Evolutionary conservation across 2,329 filamentous ascomycete species (phyloP), one percentile per base, ranked within the genome.

Genomic region (Aureobasidium sp.): DNA sequence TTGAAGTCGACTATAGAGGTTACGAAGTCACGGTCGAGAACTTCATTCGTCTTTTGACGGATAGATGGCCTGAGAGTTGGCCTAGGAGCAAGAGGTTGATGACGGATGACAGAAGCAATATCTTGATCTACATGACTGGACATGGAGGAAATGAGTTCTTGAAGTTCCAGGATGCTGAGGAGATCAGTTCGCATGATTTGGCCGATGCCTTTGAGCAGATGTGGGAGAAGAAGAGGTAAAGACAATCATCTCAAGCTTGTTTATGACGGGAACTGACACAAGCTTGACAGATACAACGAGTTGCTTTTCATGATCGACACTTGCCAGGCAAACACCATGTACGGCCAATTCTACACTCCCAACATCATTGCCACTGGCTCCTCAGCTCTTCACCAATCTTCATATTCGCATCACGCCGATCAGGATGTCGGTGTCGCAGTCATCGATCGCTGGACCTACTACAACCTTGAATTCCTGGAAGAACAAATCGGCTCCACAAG

Each of bases 241-340:
- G n/a, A n/a, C n/a, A n/a, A n/a, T n/a, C n/a, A n/a, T n/a, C n/a
- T n/a, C n/a, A n/a, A 73, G 50, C 25, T 27, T 21, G 21, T 37
- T 39, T 15, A 34, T 3, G 11, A 37, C 34, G 15, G 34, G 11
- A 3, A 21, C 34, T 37, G 34, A 37, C 5, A 5, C 34, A 37
- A 9, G 10, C 21, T n/a, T 10, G 4, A 44, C 37, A 55, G 52
- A 72, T 99, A 97, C 76, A 90, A 97, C 74, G 94, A 99, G 76
- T 86, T 99, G 68, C 84, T 99, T 62, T 99, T 99, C 80, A 99
- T 99, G 94, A 99, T 99, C 76, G 94, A 99, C 75, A 99, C 94
- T 0, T 99, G 94, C 78, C 94, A 99, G 78, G 94, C 94, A 61
- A 99, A 99, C 75, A 99, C 94, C 36, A 97, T 99, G 91, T 99